Conservation (phyloP, 768 basidiomycete species). For the Mycena indigotica region DNA sequence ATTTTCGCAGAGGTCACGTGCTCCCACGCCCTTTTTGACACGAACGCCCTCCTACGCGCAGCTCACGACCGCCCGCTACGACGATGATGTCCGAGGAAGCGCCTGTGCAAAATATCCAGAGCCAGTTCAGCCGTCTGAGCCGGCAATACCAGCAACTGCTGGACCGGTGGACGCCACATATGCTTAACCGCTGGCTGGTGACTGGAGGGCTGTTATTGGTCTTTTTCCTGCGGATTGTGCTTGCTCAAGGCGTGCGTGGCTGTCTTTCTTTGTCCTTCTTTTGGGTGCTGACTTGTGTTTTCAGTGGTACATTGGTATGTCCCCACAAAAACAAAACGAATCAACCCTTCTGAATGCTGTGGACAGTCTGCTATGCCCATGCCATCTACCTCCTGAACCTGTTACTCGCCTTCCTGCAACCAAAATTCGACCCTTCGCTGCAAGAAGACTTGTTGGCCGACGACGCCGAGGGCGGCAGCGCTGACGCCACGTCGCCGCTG, state of each 20-base stretch:
- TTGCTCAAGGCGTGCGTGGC: conserved; percentile 83
- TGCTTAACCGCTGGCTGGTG: conserved; percentile 85
- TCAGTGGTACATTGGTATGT: conserved; percentile 93
- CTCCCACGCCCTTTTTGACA: background rate
- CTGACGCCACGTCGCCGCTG: conserved; percentile 56
- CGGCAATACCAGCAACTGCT: conserved; percentile 84
- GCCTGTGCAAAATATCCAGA: conserved; percentile 51
- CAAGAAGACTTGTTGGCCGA: conserved; percentile 92
- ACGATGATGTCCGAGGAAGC: conserved; percentile 55
- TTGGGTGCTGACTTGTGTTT: no score
- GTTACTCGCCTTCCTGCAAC: conserved; percentile 95
- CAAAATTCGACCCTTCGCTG: conserved; percentile 95
- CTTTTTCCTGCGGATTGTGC: conserved; percentile 83
- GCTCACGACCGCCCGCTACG: background rate
- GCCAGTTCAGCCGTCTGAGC: conserved; percentile 54
- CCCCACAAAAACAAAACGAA: no score
- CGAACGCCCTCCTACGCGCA: no score
- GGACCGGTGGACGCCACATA: conserved; percentile 92
- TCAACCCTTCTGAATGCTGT: background rate
- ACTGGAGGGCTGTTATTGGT: conserved; percentile 70
- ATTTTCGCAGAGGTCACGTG: background rate
- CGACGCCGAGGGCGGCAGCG: conserved; percentile 92
- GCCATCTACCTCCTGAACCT: conserved; percentile 96
- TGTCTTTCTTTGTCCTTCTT: no score
- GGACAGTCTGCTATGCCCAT: conserved; percentile 50